phyloP scores from a whole-genome alignment of 2,329 filamentous ascomycete species.

The Alternaria conjuncta region DNA sequence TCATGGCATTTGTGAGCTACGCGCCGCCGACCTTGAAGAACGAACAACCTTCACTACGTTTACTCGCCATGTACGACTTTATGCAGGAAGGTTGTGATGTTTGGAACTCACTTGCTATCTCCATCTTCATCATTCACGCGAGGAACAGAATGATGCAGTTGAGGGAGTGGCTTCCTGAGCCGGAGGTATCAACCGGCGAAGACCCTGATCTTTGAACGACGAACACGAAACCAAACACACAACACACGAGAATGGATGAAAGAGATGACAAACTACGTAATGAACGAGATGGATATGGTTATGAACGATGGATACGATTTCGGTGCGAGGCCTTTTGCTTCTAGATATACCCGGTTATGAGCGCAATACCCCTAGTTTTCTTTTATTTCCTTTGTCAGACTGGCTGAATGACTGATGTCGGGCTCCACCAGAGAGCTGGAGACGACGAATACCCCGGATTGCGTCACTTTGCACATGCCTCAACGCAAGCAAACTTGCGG shows the following conservation, averaged over 20 bases:
- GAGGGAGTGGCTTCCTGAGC: slow-evolving; percentile 43
- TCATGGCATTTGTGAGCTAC: slow-evolving; percentile 61
- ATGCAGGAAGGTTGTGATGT: slow-evolving; percentile 61
- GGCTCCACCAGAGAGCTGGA: not conserved
- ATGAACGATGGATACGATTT: slow-evolving; percentile 4
- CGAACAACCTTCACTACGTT: slow-evolving; percentile 38
- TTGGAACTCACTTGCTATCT: slow-evolving; percentile 65
- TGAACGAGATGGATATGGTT: slow-evolving; percentile 4
- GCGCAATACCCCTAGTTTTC: slow-evolving; percentile 13
- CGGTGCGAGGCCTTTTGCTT: slow-evolving; percentile 17
- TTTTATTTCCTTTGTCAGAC: slow-evolving; percentile 6
- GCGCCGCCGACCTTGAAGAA: slow-evolving; percentile 44
- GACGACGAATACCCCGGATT: not conserved
- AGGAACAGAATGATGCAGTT: slow-evolving; percentile 58
- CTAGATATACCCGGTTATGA: slow-evolving; percentile 25
- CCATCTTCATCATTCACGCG: slow-evolving; percentile 62
- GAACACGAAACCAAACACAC: not conserved
- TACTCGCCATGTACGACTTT: slow-evolving; percentile 62
- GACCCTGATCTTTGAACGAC: slow-evolving; percentile 42
- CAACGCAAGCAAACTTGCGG: not conserved
- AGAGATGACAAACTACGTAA: not conserved
- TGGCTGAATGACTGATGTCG: not conserved
- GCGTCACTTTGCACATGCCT: not conserved
- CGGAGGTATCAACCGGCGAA: slow-evolving; percentile 13
- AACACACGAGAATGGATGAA: not conserved